phyloP scores from a whole-genome alignment of 371 early-diverging fungal genomes.

The Circinella minor region DNA sequence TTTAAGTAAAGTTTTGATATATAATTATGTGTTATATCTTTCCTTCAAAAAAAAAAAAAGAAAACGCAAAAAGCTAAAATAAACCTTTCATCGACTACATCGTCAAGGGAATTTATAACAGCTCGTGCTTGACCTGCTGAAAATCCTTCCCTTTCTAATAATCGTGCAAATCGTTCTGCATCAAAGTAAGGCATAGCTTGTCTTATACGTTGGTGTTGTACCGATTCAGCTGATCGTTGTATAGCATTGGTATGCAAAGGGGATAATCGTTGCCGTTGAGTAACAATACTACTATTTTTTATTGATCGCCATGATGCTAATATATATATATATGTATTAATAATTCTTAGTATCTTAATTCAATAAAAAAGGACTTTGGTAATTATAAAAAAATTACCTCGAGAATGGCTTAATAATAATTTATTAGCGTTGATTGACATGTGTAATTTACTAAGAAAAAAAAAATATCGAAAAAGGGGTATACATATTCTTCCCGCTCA shows the following conservation, averaged over 20 bases:
- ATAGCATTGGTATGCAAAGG: background rate
- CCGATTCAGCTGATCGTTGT: slow-evolving; percentile 2
- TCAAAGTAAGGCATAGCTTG: slow-evolving; percentile 65
- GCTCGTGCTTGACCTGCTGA: slow-evolving; percentile 73
- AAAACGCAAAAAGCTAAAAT: no score
- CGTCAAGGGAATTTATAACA: slow-evolving; percentile 75
- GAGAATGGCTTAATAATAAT: slow-evolving; percentile 1
- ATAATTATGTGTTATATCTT: no score
- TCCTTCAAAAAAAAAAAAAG: no score
- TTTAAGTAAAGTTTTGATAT: no score
- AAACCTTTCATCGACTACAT: slow-evolving; percentile 83
- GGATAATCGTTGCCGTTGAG: background rate
- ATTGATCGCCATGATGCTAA: slow-evolving; percentile 1
- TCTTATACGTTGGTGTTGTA: slow-evolving; percentile 17
- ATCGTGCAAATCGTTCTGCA: slow-evolving; percentile 74
- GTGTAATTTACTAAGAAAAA: background rate
- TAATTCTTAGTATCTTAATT: background rate
- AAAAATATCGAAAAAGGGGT: no score
- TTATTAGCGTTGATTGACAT: background rate
- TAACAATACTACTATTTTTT: background rate
- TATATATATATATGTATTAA: background rate
- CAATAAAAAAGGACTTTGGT: background rate
- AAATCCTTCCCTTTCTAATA: slow-evolving; percentile 82
- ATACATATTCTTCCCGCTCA: no score
- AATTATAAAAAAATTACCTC: background rate